A percentile compares a stretch with the other conserved stretches of the same genome.
phyloP scores from a whole-genome alignment of 306 rosid species.

The Dalbergia cochinchinensis region DNA sequence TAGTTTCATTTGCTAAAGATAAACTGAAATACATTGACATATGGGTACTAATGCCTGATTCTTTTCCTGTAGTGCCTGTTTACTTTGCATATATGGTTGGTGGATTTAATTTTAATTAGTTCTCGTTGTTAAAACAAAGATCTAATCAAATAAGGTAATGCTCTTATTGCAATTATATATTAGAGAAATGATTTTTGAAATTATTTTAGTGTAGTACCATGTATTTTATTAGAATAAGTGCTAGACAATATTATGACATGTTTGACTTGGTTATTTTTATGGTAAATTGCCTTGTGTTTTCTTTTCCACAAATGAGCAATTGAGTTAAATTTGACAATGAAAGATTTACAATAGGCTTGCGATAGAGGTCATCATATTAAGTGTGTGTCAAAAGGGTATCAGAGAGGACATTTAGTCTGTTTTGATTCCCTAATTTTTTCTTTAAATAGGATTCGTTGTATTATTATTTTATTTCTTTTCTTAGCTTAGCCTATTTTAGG shows the following conservation, averaged over 20 bases:
- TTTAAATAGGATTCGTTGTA: too few species aligned
- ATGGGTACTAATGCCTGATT: conserved; percentile 69
- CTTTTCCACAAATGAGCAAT: conserved; percentile 4
- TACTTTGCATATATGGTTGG: conserved; percentile 11
- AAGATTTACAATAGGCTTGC: not conserved
- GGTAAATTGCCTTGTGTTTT: not conserved
- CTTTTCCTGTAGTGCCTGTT: conserved; percentile 21
- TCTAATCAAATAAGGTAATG: conserved; percentile 35
- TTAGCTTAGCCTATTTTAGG: too few species aligned
- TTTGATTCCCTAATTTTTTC: too few species aligned
- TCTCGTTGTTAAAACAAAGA: conserved; percentile 2
- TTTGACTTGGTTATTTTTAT: conserved; percentile 15
- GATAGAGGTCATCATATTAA: too few species aligned
- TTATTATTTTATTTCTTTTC: too few species aligned
- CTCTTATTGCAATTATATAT: not conserved
- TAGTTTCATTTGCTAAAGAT: conserved; percentile 81
- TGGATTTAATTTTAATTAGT: conserved; percentile 17
- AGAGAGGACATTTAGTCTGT: too few species aligned
- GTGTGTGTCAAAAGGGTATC: too few species aligned
- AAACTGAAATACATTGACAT: conserved; percentile 80
- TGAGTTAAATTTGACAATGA: not conserved
- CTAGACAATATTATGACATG: not conserved
- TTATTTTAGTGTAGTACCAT: not conserved
- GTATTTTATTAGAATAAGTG: not conserved
- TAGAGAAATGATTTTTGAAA: conserved; percentile 12